Evolutionary conservation across 306 rosid species (phyloP), one percentile per base, ranked within the genome.

Genomic region (Canavalia gladiata): DNA sequence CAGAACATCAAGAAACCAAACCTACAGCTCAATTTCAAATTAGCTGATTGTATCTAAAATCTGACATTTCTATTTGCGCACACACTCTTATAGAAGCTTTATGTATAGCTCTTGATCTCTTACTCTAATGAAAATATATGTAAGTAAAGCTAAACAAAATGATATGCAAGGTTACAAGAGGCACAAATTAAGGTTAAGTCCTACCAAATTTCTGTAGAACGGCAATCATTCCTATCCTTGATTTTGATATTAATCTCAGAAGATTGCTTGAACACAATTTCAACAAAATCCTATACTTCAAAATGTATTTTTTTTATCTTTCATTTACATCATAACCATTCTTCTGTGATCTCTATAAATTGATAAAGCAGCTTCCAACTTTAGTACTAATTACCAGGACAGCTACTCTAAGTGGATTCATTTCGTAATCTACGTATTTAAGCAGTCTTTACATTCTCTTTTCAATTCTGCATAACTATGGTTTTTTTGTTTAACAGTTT

Each of bases 241-340:
- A 43, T 43, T 0, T 43, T 43, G 47, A 43, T 43, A 43, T 43
- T 43, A 43, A 43, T 39, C 47, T 3, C 47, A 4, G 47, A 43
- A 43, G 47, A 6, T 43, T 43, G 47, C 3, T 43, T 7, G 8
- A 43, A 2, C 6, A 3, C 47, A 43, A 43, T 43, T 43, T n/a
- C 60, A 34, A 18, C 33, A 3, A 39, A 18, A 65, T 41, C 0
- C 30, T 4, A 74, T 35, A 51, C 67, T 66, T 63, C 33, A 41
- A 7, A 52, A 52, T 77, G 56, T 77, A 39, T 12, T 37, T 77
- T 37, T 77, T 18, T 2, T 55, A 54, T 29, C 55, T 65, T 62
- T 65, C 74, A 65, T 39, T 51, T 18, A 18, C 25, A 18, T 18
- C 18, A n/a, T 3, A 69, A 49, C 37, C 39, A 45, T 49, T 60